Evolutionary conservation across 2,329 filamentous ascomycete genomes (phyloP).

Genomic region (Torrubiellomyces zombiae): DNA sequence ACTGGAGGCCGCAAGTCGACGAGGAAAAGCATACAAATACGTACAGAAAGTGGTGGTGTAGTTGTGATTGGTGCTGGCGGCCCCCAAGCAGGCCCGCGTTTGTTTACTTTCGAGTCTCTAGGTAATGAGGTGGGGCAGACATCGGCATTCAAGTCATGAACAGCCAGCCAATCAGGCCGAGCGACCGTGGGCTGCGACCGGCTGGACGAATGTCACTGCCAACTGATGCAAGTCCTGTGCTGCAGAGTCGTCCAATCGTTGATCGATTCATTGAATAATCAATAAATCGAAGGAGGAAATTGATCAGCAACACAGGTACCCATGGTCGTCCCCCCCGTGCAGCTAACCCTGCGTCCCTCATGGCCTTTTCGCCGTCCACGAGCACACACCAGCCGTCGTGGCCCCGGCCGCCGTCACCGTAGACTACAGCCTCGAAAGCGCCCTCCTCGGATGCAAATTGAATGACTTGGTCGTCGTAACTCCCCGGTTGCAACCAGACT

Average conservation of each 20-base stretch:
- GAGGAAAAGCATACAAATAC: slow-evolving; percentile 3
- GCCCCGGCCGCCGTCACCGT: slow-evolving; percentile 45
- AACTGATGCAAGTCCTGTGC: too few species aligned
- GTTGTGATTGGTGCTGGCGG: slow-evolving; percentile 1
- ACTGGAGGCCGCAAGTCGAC: background rate
- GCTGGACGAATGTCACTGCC: too few species aligned
- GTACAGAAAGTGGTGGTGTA: background rate
- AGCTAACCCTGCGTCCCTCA: slow-evolving; percentile 40
- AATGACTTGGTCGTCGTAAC: slow-evolving; percentile 62
- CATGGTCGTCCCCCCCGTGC: too few species aligned
- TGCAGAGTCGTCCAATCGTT: too few species aligned
- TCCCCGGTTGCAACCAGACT: slow-evolving; percentile 85
- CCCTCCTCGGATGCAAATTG: slow-evolving; percentile 44
- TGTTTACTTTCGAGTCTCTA: slow-evolving; percentile 15
- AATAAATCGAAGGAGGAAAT: too few species aligned
- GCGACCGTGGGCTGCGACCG: too few species aligned
- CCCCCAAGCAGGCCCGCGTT: too few species aligned
- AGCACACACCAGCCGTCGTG: slow-evolving; percentile 75
- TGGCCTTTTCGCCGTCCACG: slow-evolving; percentile 58
- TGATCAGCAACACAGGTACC: too few species aligned
- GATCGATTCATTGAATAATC: too few species aligned
- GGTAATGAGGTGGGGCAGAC: slow-evolving; percentile 1
- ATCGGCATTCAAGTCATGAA: too few species aligned
- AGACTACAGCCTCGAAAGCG: slow-evolving; percentile 53
- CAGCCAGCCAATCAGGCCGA: too few species aligned